Percentiles rank a stretch among this genome's conserved stretches.
Evolutionary conservation across 768 basidiomycete genomes (phyloP).

Genomic region (Suillus cothurnatus): DNA sequence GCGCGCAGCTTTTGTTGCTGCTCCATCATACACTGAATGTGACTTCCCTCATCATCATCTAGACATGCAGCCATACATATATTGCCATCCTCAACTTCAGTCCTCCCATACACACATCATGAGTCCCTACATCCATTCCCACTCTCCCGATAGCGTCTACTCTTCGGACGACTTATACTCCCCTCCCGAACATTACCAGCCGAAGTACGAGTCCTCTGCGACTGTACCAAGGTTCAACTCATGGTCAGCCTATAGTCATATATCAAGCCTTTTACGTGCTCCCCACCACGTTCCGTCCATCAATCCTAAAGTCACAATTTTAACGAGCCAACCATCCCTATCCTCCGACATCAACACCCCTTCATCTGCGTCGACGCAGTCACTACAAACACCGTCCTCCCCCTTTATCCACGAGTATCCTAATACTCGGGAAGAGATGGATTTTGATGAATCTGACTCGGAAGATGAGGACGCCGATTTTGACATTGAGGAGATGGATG

Average conservation of each 20-base stretch:
- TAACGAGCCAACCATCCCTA: conserved; percentile 23
- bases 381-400: conserved; percentile 33
- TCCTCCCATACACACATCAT: conserved; percentile 23
- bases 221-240: conserved; percentile 12
- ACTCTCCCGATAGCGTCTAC: conserved; percentile 20
- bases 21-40: conserved; percentile 25
- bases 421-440: conserved; percentile 21
- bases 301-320: conserved; percentile 32
- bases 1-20: conserved; percentile 28
- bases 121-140: conserved; percentile 29
- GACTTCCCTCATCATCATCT: conserved; percentile 14
- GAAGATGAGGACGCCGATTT: conserved; percentile 34
- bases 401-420: conserved; percentile 26
- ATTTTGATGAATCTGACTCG: conserved; percentile 34
- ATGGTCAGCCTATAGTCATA: conserved; percentile 24
- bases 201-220: conserved; percentile 21
- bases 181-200: conserved; percentile 24
- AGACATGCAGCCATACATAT: conserved; percentile 33
- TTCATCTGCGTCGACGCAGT: conserved; percentile 33
- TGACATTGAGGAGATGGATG: conserved; percentile 38
- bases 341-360: conserved; percentile 33
- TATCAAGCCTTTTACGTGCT: conserved; percentile 14
- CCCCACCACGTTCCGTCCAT: conserved; percentile 20
- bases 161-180: conserved; percentile 23
- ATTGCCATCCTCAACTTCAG: conserved; percentile 29